Evolutionary conservation across 179 eudicot genomes (phyloP).

Genomic region (Spinacia oleracea): DNA sequence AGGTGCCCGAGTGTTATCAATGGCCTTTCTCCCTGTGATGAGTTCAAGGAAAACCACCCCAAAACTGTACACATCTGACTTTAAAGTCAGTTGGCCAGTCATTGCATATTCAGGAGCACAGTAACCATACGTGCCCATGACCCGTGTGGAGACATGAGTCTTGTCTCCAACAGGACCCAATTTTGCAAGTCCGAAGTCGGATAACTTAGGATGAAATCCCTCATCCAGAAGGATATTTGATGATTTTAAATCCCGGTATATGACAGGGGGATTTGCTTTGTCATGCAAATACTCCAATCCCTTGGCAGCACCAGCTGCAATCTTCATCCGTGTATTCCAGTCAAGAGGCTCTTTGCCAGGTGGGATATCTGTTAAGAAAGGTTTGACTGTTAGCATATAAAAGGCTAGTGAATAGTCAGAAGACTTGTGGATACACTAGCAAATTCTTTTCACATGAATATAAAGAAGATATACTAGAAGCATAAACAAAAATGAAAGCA

Average conservation of each 20-base stretch:
- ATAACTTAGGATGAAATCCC: slow-evolving; percentile 74
- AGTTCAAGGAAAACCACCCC: slow-evolving; percentile 92
- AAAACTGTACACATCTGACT: slow-evolving; percentile 91
- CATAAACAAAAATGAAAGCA: not conserved
- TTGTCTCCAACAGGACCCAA: slow-evolving; percentile 92
- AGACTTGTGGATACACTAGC: not conserved
- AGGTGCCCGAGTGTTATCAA: slow-evolving; percentile 63
- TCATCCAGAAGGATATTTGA: slow-evolving; percentile 90
- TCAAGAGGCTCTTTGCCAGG: slow-evolving; percentile 80
- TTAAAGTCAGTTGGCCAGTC: slow-evolving; percentile 93
- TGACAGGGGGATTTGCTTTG: slow-evolving; percentile 90
- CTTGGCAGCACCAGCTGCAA: slow-evolving; percentile 97
- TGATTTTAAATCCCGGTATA: slow-evolving; percentile 83
- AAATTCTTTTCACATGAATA: not conserved
- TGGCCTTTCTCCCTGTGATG: slow-evolving; percentile 92
- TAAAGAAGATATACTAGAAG: not conserved
- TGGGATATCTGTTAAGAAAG: slow-evolving; percentile 49
- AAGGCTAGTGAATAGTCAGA: not conserved
- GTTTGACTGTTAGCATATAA: not conserved
- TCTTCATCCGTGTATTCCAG: slow-evolving; percentile 97
- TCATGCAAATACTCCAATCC: slow-evolving; percentile 93
- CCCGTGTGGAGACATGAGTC: slow-evolving; percentile 90
- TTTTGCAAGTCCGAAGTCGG: slow-evolving; percentile 94
- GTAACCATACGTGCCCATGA: slow-evolving; percentile 95
- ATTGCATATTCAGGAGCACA: slow-evolving; percentile 98